These are phyloP conservation scores for Leucosporidium creatinivorum DNA, from an alignment of 768 basidiomycete genomes.

Conservation along the genomic window DNA sequence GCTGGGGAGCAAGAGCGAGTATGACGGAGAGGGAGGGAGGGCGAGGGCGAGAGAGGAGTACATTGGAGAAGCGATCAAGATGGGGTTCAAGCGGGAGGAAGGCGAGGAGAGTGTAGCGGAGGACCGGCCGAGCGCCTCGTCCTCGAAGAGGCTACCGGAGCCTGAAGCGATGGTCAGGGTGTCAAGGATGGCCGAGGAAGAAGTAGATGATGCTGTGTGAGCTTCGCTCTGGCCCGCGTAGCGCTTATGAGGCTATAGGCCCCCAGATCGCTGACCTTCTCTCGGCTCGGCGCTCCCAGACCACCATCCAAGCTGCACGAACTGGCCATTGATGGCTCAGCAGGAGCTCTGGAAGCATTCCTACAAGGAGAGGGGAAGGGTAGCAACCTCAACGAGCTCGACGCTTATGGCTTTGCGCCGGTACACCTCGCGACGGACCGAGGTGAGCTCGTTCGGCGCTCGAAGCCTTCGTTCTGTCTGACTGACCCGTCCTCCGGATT, in stretches of 20 bases:
- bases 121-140: not conserved
- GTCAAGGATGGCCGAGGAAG: not conserved
- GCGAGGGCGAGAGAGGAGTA: not conserved
- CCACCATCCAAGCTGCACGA: slow-evolving; percentile 19
- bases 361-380: slow-evolving; percentile 1
- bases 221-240: not conserved
- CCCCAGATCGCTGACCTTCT: too few species aligned
- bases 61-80: not conserved
- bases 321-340: slow-evolving; percentile 17
- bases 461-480: too few species aligned
- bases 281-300: not conserved
- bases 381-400: slow-evolving; percentile 15
- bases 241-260: not conserved
- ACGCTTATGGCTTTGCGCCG: slow-evolving; percentile 22
- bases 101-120: not conserved
- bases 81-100: not conserved
- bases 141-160: slow-evolving; percentile 9
- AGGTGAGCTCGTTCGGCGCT: slow-evolving; percentile 8
- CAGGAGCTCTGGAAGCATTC: not conserved
- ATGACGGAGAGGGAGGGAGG: slow-evolving; percentile 8
- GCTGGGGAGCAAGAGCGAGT: slow-evolving; percentile 5
- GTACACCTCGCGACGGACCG: slow-evolving; percentile 26
- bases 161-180: slow-evolving; percentile 19
- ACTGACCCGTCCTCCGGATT: too few species aligned
- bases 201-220: slow-evolving; percentile 24